phyloP scores from a whole-genome alignment of 495 filamentous ascomycete genomes.

The Massariosphaeria phaeospora region DNA sequence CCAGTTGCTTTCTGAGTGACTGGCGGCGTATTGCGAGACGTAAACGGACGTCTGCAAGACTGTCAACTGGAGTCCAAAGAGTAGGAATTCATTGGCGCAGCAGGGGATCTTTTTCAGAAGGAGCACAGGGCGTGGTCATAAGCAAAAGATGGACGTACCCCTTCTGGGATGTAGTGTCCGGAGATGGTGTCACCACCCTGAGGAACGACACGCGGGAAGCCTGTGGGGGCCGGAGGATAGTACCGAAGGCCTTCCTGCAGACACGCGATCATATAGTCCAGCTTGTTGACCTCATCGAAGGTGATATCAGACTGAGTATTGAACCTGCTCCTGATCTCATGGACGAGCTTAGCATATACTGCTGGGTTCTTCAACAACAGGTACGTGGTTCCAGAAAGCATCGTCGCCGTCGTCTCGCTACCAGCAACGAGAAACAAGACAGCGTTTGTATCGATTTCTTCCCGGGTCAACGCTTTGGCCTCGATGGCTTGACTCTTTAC shows the following conservation, averaged over 20 bases:
- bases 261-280: constrained; percentile 34
- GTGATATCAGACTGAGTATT: constrained; percentile 43
- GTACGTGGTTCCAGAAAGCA: constrained; percentile 48
- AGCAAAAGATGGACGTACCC: constrained; percentile 28
- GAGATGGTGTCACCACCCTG: constrained; percentile 30
- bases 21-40: constrained; percentile 42
- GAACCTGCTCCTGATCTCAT: constrained; percentile 49
- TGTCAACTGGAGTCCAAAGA: background rate
- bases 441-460: constrained; percentile 44
- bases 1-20: constrained; percentile 43
- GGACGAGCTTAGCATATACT: constrained; percentile 37
- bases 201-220: constrained; percentile 31
- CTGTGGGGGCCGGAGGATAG: constrained; percentile 32
- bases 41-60: constrained; percentile 40
- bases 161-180: constrained; percentile 35
- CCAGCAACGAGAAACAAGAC: constrained; percentile 48
- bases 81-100: too few species aligned
- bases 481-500: constrained; percentile 29
- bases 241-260: constrained; percentile 34
- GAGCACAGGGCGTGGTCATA: background rate
- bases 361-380: constrained; percentile 46
- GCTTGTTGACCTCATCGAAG: constrained; percentile 38
- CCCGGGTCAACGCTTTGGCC: constrained; percentile 35
- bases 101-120: too few species aligned
- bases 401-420: constrained; percentile 55